Evolutionary conservation across 1,284 basidiomycete species (phyloP).

Genomic region (Coniophora puteana): DNA sequence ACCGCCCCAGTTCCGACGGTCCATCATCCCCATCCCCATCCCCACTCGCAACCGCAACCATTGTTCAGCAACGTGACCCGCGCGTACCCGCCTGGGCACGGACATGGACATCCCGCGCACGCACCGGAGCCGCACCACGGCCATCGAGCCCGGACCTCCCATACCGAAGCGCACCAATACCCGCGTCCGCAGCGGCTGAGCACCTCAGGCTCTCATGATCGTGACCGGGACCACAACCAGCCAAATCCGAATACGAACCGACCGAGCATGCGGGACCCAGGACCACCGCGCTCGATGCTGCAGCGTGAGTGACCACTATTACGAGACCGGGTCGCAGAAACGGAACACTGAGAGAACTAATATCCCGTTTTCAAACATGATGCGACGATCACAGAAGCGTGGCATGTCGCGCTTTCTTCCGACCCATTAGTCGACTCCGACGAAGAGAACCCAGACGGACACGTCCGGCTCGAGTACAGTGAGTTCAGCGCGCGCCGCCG

Average conservation of each 20-base stretch:
- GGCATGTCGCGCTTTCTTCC: conserved; percentile 56
- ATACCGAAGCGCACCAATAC: too few relatives aligned
- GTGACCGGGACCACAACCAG: too few relatives aligned
- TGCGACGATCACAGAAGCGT: conserved; percentile 57
- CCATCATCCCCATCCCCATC: conserved; percentile 17
- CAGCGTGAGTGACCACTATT: conserved; percentile 44
- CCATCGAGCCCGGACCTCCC: conserved; percentile 17
- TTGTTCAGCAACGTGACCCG: conserved; percentile 9
- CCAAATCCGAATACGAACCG: too few relatives aligned
- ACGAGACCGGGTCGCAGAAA: conserved; percentile 36
- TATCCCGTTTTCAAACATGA: conserved; percentile 55
- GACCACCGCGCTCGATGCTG: conserved; percentile 34
- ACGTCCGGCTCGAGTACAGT: conserved; percentile 64
- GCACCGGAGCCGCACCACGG: too few relatives aligned
- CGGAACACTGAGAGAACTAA: conserved; percentile 48
- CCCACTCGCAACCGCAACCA: conserved; percentile 5
- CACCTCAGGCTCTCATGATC: too few relatives aligned
- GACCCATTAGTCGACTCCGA: conserved; percentile 73
- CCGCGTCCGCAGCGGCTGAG: too few relatives aligned
- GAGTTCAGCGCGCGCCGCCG: conserved; percentile 43
- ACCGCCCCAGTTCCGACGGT: conserved; percentile 23
- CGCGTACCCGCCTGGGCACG: conserved; percentile 23
- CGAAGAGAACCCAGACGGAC: conserved; percentile 61
- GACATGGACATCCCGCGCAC: conserved; percentile 25
- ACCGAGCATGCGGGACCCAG: conserved; percentile 20